Evolutionary conservation across 2,329 filamentous ascomycete genomes (phyloP), one percentile per base, ranked within the genome.

Genomic region (Metarhizium sp.): DNA sequence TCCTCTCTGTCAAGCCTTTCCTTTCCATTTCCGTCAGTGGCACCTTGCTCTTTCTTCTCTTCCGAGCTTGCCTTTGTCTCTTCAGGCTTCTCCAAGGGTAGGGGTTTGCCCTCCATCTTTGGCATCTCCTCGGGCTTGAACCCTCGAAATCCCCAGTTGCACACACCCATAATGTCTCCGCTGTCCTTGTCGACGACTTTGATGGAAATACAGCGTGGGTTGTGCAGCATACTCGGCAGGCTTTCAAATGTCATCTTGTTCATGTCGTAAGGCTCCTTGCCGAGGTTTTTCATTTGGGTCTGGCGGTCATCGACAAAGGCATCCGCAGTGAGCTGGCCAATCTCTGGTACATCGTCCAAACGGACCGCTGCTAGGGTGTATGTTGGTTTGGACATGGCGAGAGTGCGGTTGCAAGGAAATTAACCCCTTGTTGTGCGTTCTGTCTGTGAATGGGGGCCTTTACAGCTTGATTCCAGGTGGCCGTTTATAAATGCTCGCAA

Each of bases 251-350:
- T 63, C 11, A 64, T 62, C 6, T 62, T 58, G 2, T 62, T 61
- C 53, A 70, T 68, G 11, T 62, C 59, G 50, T 64, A 66, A 3
- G 67, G 62, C 29, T 61, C 58, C 48, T 63, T 59, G 53, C 64
- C 61, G 40, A 63, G 59, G 6, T 61, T 63, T 55, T 73, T 73
- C 64, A 72, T 69, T 60, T 69, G 60, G 2, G 69, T 71, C 47
- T 73, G 67, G 18, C 67, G 61, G 54, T 72, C 71, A 10, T 55
- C 55, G 30, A 60, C 57, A 43, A 72, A 73, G 8, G 67, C 62
- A 36, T 64, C 59, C 25, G 60, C 61, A 42, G 60, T 56, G 50
- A 72, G 62, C 43, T 63, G 59, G 10, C 64, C 63, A 34, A 69
- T 59, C 18, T 57, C 59, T 11, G 67, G 61, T 32, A 70, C 62